phyloP scores from a whole-genome alignment of 257 asterid genomes.

The Nicotiana undulata region DNA sequence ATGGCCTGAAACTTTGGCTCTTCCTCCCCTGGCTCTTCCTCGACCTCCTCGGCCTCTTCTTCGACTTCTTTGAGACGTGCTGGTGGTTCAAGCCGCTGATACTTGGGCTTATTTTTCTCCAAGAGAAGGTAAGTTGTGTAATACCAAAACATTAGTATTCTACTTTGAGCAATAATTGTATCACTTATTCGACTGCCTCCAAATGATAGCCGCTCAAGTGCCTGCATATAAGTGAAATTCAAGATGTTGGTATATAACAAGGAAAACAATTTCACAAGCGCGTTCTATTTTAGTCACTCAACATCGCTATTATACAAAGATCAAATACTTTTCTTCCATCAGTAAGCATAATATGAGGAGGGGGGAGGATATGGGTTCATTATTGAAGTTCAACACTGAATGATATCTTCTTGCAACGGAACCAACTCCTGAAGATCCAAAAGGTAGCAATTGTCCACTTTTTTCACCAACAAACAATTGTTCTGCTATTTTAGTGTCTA shows the following conservation, averaged over 20 bases:
- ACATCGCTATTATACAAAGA: too few relatives aligned
- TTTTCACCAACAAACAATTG: neutral
- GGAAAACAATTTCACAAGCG: neutral
- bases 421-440: neutral
- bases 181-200: constrained; percentile 68
- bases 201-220: constrained; percentile 74
- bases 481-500: neutral
- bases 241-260: neutral
- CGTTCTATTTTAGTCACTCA: too few relatives aligned
- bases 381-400: neutral
- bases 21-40: neutral
- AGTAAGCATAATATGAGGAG: neutral
- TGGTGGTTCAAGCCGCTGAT: constrained; percentile 69
- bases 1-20: too few relatives aligned
- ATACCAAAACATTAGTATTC: constrained; percentile 82
- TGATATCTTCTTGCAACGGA: neutral
- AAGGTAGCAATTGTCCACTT: neutral
- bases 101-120: constrained; percentile 87
- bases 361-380: neutral
- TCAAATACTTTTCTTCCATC: neutral
- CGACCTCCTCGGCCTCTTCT: neutral
- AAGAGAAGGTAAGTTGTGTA: constrained; percentile 81
- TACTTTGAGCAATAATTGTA: constrained; percentile 70
- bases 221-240: constrained; percentile 33
- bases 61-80: constrained; percentile 14